phyloP scores from a whole-genome alignment of 2,329 filamentous ascomycete species.

The Neonectria coccinea region DNA sequence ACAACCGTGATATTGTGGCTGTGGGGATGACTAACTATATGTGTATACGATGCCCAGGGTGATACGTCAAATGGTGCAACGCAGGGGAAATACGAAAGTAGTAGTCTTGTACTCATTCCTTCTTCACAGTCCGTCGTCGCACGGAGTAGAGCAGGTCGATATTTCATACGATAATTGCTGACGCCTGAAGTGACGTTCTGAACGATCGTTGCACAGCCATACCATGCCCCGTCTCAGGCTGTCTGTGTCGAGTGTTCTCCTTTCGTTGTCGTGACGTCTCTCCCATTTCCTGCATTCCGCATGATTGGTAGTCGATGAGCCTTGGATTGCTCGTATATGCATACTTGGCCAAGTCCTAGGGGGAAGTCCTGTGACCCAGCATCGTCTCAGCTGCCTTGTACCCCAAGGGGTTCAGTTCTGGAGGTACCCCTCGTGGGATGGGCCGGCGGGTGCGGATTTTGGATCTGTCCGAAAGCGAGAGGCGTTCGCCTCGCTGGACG shows the following conservation, averaged over 20 bases:
- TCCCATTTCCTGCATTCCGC: background rate
- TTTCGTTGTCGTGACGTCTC: background rate
- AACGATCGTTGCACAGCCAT: background rate
- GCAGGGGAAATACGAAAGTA: background rate
- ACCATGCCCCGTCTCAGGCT: no score
- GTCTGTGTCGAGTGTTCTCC: background rate
- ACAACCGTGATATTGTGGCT: background rate
- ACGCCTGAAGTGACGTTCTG: background rate
- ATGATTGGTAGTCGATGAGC: background rate
- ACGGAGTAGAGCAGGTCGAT: background rate
- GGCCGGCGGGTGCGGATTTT: background rate
- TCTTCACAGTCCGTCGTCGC: background rate
- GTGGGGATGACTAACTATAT: background rate
- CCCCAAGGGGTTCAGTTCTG: background rate
- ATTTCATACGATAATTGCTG: background rate
- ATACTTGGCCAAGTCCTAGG: background rate
- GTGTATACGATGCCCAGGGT: background rate
- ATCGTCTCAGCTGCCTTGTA: background rate
- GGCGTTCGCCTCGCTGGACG: background rate
- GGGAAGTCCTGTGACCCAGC: background rate
- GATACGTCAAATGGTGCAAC: background rate
- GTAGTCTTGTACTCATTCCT: background rate
- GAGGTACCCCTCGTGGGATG: background rate
- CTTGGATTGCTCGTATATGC: constrained; percentile 6
- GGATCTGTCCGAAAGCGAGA: background rate